Evolutionary conservation across 2,329 filamentous ascomycete genomes (phyloP), one percentile per base, ranked within the genome.

Genomic region (Harringtonia aguacate): DNA sequence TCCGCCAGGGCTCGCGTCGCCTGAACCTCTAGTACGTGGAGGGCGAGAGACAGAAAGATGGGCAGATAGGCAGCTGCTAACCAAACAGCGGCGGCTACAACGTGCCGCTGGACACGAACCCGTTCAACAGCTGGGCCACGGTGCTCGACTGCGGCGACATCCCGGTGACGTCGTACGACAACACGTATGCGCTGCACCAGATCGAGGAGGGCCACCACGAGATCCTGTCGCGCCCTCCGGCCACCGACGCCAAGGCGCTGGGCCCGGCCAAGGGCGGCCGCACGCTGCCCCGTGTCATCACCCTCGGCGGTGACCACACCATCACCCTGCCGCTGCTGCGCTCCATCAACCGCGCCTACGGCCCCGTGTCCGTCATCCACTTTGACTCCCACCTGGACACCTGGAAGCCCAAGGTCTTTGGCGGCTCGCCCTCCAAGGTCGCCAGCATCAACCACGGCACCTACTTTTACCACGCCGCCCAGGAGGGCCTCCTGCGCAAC

Each of bases 1-100:
- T 92, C 55, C 77, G 86, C 59, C 86, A 92, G 70, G 86, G 86
- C 64, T 90, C 85, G 58, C 80, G 86, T 56, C 77, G 86, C 52
- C 75, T 92, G 52, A 92, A 90, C 66, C 79, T 92, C 46, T 92
- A 92, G 84, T 89, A 80, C 56, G 80, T 61, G n/a, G n/a, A n/a
- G n/a, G n/a, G n/a, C n/a, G n/a, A n/a, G n/a, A n/a, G n/a, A n/a
- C n/a, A n/a, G n/a, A n/a, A n/a, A n/a, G n/a, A n/a, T n/a, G n/a
- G n/a, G n/a, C n/a, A n/a, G n/a, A n/a, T n/a, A n/a, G n/a, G n/a
- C n/a, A 12, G n/a, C 18, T 9, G 4, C 33, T 42, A 14, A 42
- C 40, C 40, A 27, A 67, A 4, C 61, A 90, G 85, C 59, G 86
- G 86, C 54, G 86, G 86, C 6, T 94, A 92, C 63, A 92, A 94